Base-by-base conservation (phyloP, 257 asterid species). In the Thymus quinquecostatus region DNA sequence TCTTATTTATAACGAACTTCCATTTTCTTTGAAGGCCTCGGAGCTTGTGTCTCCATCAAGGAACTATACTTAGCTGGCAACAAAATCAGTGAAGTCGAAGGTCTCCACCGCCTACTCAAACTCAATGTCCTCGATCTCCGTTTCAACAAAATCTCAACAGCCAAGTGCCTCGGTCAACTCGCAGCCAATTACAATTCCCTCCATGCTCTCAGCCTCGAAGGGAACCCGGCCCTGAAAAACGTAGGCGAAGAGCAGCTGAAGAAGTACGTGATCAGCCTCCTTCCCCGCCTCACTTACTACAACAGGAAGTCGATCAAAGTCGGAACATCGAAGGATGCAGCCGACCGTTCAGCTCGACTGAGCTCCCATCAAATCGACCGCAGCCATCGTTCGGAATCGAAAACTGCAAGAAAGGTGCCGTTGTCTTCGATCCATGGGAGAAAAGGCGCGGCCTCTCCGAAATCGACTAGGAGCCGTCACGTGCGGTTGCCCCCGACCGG, bases 11-110 rank as follows among this genome's bases (percentile, higher is more conserved):
- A 32, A 71, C 30, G 33, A 59, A 50, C 38, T 32, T 64, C 72
- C 72, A 28, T 56, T 77, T 75, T 36, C 54, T 70, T 66, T 41
- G 71, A 74, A 95, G 99, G 99, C 67, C 95, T 95, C 44, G 96
- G 94, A 48, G 89, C 87, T 6, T 95, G 99, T 82, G 80, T 97
- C 74, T 86, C 99, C 67, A 80, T 95, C 80, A 92, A 92, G 72
- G 99, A 95, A 76, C 65, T 95, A 51, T 92, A 95, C 88, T 79
- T 95, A 43, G 96, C 98, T 0, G 98, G 99, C 44, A 95, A 95
- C 87, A 95, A 92, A 84, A 92, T 95, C 79, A 89, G 97, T 8
- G 99, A 92, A 81, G 96, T 92, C 8, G 99, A 92, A 84, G 99
- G 99, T 44, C 98, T 95, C 70, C 99, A 95, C 86, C 96, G 98